Evolutionary conservation across 257 asterid species (phyloP), one percentile per base, ranked within the genome.

Genomic region (Gynochthodes officinalis): DNA sequence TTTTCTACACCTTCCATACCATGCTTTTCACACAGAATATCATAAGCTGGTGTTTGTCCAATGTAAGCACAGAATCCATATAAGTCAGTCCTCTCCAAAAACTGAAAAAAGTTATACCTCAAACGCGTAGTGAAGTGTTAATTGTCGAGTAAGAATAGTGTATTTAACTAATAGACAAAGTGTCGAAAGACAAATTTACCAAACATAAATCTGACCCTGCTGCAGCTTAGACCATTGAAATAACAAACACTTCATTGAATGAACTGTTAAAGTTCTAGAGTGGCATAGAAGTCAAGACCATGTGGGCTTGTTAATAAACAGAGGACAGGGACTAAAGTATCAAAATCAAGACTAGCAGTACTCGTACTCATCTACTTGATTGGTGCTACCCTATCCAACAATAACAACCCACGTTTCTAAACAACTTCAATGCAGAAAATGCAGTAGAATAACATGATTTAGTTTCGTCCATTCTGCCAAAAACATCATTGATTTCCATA

Each of bases 1-100:
- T 71, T 72, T 63, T 77, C 59, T 70, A 46, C 66, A 69, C 70
- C 67, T 42, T 63, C 75, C 74, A 64, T 61, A 58, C 54, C 64
- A 58, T 69, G 35, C 65, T 37, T 75, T n/a, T 54, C 84, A 55
- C 53, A 69, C 69, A 57, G 59, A 70, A 73, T 46, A 71, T 32
- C 52, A 55, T 62, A 73, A 35, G 53, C 50, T 23, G 37, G 25
- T 72, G 55, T 44, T 76, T 67, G 33, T 67, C 67, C 30, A 68
- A 67, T 64, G 59, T 32, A 49, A 39, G 64, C 49, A 70, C 54
- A 59, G 18, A 32, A 67, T 25, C 68, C n/a, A n/a, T 55, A n/a
- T 60, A 57, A 43, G 39, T 69, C n/a, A 14, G 35, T 60, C 37
- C 68, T 46, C 55, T 70, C 64, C 37, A 8, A 25, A n/a, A n/a